Evolutionary conservation across 2,329 filamentous ascomycete species (phyloP).

Genomic region (Clonostachys rhizophaga): DNA sequence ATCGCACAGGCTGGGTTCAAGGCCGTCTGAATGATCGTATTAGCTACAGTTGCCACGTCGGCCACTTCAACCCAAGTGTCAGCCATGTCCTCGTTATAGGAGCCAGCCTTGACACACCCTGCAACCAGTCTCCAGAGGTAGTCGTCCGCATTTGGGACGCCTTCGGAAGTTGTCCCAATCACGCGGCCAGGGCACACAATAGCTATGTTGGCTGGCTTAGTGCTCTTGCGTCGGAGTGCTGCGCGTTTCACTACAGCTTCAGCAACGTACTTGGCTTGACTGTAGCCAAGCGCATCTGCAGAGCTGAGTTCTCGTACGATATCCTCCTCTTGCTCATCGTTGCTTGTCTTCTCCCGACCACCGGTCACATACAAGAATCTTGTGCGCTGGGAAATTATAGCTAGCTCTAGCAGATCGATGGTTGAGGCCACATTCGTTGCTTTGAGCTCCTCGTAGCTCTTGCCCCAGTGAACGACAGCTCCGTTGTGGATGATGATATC

Average conservation of each 20-base stretch:
- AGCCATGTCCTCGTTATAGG: constrained; percentile 4
- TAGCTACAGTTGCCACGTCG: neutral
- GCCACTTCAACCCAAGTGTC: constrained; percentile 5
- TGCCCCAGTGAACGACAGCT: constrained; percentile 75
- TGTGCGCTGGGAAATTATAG: constrained; percentile 3
- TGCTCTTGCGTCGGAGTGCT: too few species aligned
- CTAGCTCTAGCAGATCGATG: neutral
- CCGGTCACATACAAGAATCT: constrained; percentile 15
- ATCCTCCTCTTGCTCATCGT: neutral
- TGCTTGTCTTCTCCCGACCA: constrained; percentile 4
- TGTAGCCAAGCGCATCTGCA: constrained; percentile 6
- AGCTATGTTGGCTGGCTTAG: neutral
- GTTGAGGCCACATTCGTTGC: constrained; percentile 61
- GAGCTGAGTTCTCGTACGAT: constrained; percentile 1
- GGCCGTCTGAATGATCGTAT: neutral
- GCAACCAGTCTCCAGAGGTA: constrained; percentile 11
- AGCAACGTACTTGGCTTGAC: constrained; percentile 14
- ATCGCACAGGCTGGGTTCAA: too few species aligned
- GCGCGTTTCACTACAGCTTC: constrained; percentile 8
- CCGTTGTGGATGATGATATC: constrained; percentile 81
- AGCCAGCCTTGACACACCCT: constrained; percentile 4
- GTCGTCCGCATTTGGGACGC: constrained; percentile 13
- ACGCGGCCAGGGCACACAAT: constrained; percentile 13
- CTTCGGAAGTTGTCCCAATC: constrained; percentile 5
- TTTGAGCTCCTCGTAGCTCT: constrained; percentile 67